phyloP scores from a whole-genome alignment of 2,329 filamentous ascomycete species.

The Microsporum ferrugineum region DNA sequence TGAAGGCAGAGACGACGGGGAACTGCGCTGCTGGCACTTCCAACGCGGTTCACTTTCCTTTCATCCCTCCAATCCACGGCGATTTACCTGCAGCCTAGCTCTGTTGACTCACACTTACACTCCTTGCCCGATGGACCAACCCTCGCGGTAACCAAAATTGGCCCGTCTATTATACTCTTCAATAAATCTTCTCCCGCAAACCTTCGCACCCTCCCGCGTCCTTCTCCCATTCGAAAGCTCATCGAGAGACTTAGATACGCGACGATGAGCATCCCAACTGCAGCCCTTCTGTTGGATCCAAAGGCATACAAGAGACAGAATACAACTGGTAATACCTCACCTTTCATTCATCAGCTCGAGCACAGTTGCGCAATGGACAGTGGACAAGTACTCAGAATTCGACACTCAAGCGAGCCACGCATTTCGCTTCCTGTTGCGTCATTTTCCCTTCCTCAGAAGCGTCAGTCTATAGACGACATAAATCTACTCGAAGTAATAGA shows the following conservation, averaged over 20 bases:
- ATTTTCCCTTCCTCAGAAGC: not conserved
- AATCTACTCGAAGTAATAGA: not conserved
- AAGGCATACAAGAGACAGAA: constrained; percentile 30
- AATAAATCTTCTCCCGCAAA: not conserved
- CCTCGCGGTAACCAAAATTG: not conserved
- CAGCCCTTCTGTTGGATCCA: constrained; percentile 35
- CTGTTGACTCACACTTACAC: not conserved
- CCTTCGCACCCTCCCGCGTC: not conserved
- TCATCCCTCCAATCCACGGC: not conserved
- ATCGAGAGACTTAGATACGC: not conserved
- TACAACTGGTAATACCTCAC: constrained; percentile 10
- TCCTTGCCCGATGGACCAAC: not conserved
- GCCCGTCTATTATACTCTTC: not conserved
- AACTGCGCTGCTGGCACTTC: not conserved
- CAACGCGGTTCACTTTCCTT: not conserved
- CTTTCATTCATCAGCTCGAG: not conserved
- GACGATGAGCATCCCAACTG: constrained; percentile 22
- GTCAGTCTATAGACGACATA: not conserved
- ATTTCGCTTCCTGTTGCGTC: not conserved
- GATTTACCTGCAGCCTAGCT: not conserved
- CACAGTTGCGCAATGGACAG: not conserved
- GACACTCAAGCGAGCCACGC: not conserved
- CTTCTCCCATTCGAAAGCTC: not conserved
- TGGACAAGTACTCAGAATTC: not conserved
- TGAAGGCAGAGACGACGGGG: not conserved